Evolutionary conservation across 345 rosid species (phyloP), one percentile per base, ranked within the genome.

Genomic region (Viola odorata): DNA sequence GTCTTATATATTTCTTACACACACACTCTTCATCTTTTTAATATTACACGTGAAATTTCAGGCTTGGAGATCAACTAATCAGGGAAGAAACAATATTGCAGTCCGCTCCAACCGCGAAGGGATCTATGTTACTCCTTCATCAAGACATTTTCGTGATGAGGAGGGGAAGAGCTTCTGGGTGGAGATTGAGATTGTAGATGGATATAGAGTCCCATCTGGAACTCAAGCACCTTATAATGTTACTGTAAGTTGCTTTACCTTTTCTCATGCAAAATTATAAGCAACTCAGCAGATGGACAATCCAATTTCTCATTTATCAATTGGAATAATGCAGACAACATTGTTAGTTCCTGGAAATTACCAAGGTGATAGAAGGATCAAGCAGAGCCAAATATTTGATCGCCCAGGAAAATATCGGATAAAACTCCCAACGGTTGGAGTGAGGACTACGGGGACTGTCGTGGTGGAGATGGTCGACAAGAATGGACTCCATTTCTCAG

Each of bases 81-180:
- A 95, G 78, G 99, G 98, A 62, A 85, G 96, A 84, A 95, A 95
- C 75, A 91, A 95, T 60, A 63, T 76, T 62, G 99, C 91, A 39
- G 66, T 63, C 65, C 86, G 84, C 8, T 70, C 80, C 64, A 81
- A 82, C 57, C 96, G 91, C 47, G 84, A 91, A 82, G 99, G 97
- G 41, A 66, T 94, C 58, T 85, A 80, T 58, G 79, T 91, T 48
- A 85, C 92, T 49, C 89, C 80, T 74, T 78, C 98, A 41, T 86
- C 97, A 15, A 85, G 99, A 95, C 75, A 84, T 57, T 95, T 86
- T 80, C 98, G 91, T 7, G 99, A 95, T 57, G 99, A 95, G 76
- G 99, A 95, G 82, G 99, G 99, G 72, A 91, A 87, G 85, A 82
- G 45, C 81, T 91, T 91, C 74, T 94, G 97, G 98, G 82, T 88